Evolutionary conservation across 2,329 filamentous ascomycete genomes (phyloP), one percentile per base, ranked within the genome.

Genomic region (Colletotrichum gloeosporioides): DNA sequence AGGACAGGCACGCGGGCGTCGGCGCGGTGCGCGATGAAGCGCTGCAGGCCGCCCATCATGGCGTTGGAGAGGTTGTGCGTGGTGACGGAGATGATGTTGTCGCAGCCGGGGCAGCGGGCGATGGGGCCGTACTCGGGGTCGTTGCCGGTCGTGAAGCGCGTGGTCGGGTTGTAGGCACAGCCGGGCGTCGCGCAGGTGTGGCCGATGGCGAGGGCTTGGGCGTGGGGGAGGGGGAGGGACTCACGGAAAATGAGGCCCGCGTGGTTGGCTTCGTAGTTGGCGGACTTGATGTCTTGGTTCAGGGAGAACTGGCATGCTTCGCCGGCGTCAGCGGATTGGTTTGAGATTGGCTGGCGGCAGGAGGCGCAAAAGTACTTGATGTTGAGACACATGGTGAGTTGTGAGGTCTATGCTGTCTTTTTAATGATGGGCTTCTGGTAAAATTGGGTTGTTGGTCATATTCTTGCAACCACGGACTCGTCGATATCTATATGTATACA

Each of bases 1-100:
- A 71, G 71, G 75, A 79, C 57, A 67, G 78, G 9, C 36, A 77
- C 25, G 72, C 77, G 31, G 72, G 49, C 6, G 77, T 70, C 25
- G 77, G 70, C 69, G 77, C 77, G 13, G 32, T 75, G 66, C n/a
- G 18, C 29, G 29, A 72, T 44, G 29, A 64, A 69, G 8, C 29
- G 18, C 29, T 63, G 55, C 13, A 73, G 22, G 3, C 27, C 53
- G 27, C 65, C 55, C 13, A 62, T 8, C 1, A 25, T n/a, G 6
- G 68, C 27, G 22, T 36, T 5, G 8, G 55, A 29, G 4, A 63
- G 16, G n/a, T 59, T 8, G 22, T 27, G n/a, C 18, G 55, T 49
- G 36, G 29, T 29, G 27, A 44, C 36, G 15, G 64, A 62, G n/a
- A 73, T 62, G 36, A 73, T 22, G 31, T 49, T 25, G 55, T 73